Evolutionary conservation across 1,139 yeast genomes (phyloP).

Genomic region (Nakaseomyces bracarensis): DNA sequence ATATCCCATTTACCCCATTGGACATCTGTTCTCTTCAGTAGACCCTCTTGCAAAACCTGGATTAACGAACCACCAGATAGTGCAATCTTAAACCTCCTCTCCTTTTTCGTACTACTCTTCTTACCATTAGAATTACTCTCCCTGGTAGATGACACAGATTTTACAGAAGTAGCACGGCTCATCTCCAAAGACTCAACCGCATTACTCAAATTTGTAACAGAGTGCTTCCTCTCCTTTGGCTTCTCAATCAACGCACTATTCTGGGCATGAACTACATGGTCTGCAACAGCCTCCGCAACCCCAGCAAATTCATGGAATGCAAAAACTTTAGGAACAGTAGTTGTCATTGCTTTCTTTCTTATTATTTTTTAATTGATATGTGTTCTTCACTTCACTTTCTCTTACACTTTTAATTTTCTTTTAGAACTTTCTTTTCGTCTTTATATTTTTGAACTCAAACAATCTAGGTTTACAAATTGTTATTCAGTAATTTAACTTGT

Average conservation of each 20-base stretch:
- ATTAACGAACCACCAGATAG: conserved; percentile 88
- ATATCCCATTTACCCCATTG: conserved; percentile 95
- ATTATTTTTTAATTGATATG: no score
- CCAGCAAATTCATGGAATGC: conserved; percentile 84
- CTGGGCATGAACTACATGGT: conserved; percentile 76
- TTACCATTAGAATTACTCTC: conserved; percentile 11
- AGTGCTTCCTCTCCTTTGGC: conserved; percentile 20
- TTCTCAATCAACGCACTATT: conserved; percentile 36
- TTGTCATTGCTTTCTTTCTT: conserved; percentile 52
- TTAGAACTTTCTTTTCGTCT: no score
- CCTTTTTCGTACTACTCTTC: conserved; percentile 25
- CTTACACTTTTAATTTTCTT: neutral
- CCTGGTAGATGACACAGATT: conserved; percentile 13
- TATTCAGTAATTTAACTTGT: no score
- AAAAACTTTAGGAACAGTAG: conserved; percentile 85
- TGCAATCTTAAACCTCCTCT: conserved; percentile 71
- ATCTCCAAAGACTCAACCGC: conserved; percentile 10
- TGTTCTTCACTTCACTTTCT: no score
- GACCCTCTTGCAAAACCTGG: conserved; percentile 77
- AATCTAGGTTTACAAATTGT: no score
- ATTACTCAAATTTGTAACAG: conserved; percentile 15
- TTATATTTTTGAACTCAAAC: no score
- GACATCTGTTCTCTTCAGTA: conserved; percentile 62
- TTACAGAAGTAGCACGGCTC: conserved; percentile 14
- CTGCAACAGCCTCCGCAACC: conserved; percentile 93